Base-by-base conservation (phyloP, 1,284 basidiomycete genomes). In the Cryptococcus depauperatus region DNA sequence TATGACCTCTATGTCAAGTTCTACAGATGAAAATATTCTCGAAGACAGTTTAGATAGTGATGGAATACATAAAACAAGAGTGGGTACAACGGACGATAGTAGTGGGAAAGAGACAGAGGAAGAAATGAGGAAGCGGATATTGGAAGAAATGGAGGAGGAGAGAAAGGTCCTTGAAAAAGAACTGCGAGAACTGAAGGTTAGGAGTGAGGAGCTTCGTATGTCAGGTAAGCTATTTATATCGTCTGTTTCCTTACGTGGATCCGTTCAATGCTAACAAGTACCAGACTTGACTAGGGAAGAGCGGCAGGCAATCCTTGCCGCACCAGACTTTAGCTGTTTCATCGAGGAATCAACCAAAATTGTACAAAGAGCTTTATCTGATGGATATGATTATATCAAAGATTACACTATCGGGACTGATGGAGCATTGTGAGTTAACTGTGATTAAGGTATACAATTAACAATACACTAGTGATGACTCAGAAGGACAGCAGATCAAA, bases 271-370 rank as follows among this genome's bases (percentile, higher is more conserved):
- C n/a, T n/a, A n/a, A n/a, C n/a, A n/a, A n/a, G n/a, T n/a, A 27
- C 22, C 19, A 87, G 91, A 91, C 37, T 72, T 97, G 46, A 81
- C 85, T 0, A 83, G 87, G 46, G 85, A 90, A 46, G 87, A 96
- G 66, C 76, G 85, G 23, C 73, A 79, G 5, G 82, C 81, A 52
- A 85, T 96, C 46, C 78, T 91, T 54, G 74, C 82, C 13, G 85
- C 84, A 4, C 83, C 89, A 0, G 89, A 93, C 57, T 96, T 97
- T 64, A 70, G 84, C 23, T 84, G 90, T 52, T 99, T 98, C 66
- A 82, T 99, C 7, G 89, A 96, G 64, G 81, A 85, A 56, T 90
- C 86, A n/a, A 86, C 85, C 23, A 93, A 91, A 71, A 90, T 98
- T 39, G 81, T 96, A 8, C 89, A 97, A 65, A 78, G 95, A 41